Conservation (phyloP, 2,329 filamentous ascomycete genomes). For the Fonsecaea erecta region DNA sequence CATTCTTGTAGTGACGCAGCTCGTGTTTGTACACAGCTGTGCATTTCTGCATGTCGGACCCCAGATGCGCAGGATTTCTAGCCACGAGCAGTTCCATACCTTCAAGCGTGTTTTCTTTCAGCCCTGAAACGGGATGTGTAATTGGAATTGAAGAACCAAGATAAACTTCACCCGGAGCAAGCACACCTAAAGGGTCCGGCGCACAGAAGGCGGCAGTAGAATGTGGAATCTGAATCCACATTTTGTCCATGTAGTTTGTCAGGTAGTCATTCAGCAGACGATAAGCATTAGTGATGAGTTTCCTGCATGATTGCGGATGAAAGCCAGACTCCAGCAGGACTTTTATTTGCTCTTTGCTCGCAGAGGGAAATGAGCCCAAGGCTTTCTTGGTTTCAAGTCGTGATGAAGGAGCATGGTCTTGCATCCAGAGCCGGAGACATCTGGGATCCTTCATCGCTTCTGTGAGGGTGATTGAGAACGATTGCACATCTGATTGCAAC, state of each 20-base stretch:
- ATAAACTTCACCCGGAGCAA: constrained; percentile 61
- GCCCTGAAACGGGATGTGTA: constrained; percentile 43
- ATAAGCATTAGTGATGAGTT: constrained; percentile 41
- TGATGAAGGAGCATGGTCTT: constrained; percentile 14
- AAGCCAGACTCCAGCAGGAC: constrained; percentile 55
- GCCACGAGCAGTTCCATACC: constrained; percentile 59
- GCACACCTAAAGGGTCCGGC: constrained; percentile 58
- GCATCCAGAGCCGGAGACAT: constrained; percentile 34
- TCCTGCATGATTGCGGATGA: constrained; percentile 46
- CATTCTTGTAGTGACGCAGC: constrained; percentile 60
- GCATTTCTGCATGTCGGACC: constrained; percentile 64
- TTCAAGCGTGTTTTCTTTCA: constrained; percentile 52
- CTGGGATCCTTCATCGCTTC: constrained; percentile 23
- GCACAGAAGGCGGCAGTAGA: constrained; percentile 63
- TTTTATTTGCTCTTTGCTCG: constrained; percentile 44
- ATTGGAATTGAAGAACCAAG: constrained; percentile 58
- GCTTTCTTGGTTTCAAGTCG: constrained; percentile 2
- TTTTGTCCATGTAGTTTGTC: constrained; percentile 49
- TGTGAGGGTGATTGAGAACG: constrained; percentile 43
- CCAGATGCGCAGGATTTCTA: constrained; percentile 61
- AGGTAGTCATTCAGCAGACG: constrained; percentile 49
- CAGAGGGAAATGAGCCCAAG: constrained; percentile 45
- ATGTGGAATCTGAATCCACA: constrained; percentile 55
- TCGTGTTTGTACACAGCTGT: constrained; percentile 55
- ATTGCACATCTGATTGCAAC: constrained; percentile 44